Base-by-base conservation (phyloP, 2,329 filamentous ascomycete genomes). In the Apiospora pterosperma region DNA sequence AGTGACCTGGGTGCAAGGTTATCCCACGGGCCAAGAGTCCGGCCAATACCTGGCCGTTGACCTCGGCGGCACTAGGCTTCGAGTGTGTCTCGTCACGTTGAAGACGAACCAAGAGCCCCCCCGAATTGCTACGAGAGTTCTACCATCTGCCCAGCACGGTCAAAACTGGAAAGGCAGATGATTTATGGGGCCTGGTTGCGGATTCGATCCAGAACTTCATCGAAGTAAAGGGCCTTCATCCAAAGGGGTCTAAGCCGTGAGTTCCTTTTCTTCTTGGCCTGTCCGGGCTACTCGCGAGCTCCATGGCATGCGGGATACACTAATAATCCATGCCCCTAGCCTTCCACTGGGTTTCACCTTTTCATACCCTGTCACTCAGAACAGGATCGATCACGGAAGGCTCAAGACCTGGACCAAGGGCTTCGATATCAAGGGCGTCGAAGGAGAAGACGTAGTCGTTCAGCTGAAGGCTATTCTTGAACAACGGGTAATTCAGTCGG, bases 401-500 rank as follows among this genome's bases (percentile, higher is more conserved):
- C 80, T 92, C 62, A 89, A 91, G 72, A 84, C 88, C 67, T 92
- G 90, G 89, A 92, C 89, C 36, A 92, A 92, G 77, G 89, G 89
- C 1, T 92, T 92, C 73, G 89, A 91, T 73, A 90, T 92, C 73
- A 84, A 86, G 36, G 89, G 88, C 62, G 88, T 91, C 61, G 89
- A 92, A 77, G 89, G 89, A 42, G 72, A 90, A 55, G 88, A 92
- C 70, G 87, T 91, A 34, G 89, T 90, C 36, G 85, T 86, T n/a
- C 86, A 88, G 69, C 85, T 92, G 64, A 86, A 90, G 74, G 81
- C 79, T 39, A 86, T 88, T n/a, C 25, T 41, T 14, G 21, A 58
- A 23, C 4, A 5, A 21, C 3, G 10, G 36, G 59, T 61, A 61
- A 61, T 42, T 79, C 91, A 63, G 75, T 7, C n/a, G n/a, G n/a